Evolutionary conservation across 371 early-diverging fungal genomes (phyloP).

Genomic region (Cladochytrium tenue): DNA sequence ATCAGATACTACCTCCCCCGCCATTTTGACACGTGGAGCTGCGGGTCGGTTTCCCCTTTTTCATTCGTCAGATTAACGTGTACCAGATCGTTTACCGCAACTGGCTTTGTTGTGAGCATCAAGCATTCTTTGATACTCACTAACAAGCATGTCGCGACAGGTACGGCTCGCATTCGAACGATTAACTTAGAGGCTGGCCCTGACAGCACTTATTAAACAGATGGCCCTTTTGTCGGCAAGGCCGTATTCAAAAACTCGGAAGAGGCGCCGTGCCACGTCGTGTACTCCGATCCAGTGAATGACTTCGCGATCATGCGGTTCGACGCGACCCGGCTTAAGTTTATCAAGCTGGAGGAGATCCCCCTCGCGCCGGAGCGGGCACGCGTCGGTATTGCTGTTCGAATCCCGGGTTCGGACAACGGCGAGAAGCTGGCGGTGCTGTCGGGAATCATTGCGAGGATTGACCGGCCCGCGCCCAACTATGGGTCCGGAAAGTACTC

Average conservation of each 20-base stretch:
- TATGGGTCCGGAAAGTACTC: slow-evolving; percentile 42
- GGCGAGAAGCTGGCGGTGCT: slow-evolving; percentile 42
- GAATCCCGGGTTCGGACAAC: slow-evolving; percentile 33
- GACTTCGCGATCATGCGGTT: not conserved
- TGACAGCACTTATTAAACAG: not conserved
- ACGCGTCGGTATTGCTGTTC: slow-evolving; percentile 40
- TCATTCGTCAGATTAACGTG: no score
- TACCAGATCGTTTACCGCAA: not conserved
- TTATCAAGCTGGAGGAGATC: not conserved
- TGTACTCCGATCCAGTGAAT: not conserved
- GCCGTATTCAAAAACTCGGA: not conserved
- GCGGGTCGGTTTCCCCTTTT: no score
- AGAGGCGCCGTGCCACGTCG: not conserved
- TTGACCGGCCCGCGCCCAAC: slow-evolving; percentile 42
- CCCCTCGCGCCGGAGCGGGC: slow-evolving; percentile 33
- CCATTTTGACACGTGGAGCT: not conserved
- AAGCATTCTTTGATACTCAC: not conserved
- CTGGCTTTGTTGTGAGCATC: not conserved
- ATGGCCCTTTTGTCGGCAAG: not conserved
- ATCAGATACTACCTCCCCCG: not conserved
- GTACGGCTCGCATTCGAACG: no score
- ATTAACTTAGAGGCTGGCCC: not conserved
- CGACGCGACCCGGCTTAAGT: not conserved
- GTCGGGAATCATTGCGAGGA: slow-evolving; percentile 38
- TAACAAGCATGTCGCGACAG: not conserved